Evolutionary conservation across 257 asterid genomes (phyloP).

Genomic region (Solanum pennellii): DNA sequence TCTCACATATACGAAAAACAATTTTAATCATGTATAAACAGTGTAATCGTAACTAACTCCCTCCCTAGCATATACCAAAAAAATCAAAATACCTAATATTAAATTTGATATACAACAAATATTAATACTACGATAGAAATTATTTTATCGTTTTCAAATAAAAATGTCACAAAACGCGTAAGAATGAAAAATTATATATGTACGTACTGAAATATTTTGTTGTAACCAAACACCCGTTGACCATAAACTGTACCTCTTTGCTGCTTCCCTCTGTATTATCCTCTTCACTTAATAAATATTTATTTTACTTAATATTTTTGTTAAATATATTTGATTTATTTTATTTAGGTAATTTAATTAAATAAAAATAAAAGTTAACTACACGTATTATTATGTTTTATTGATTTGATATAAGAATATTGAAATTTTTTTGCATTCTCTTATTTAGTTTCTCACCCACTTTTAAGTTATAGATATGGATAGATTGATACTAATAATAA

Average conservation of each 20-base stretch:
- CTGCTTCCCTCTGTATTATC: not conserved
- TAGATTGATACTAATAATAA: too few relatives aligned
- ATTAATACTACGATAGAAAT: not conserved
- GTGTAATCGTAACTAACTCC: not conserved
- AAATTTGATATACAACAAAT: too few relatives aligned
- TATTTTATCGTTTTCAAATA: not conserved
- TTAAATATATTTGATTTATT: not conserved
- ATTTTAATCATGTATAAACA: too few relatives aligned
- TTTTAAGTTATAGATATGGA: too few relatives aligned
- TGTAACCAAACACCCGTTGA: not conserved
- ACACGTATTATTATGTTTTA: too few relatives aligned
- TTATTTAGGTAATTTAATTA: not conserved
- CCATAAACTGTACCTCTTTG: not conserved
- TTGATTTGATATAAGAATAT: too few relatives aligned
- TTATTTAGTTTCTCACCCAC: too few relatives aligned
- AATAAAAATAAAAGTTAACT: not conserved
- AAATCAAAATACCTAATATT: too few relatives aligned
- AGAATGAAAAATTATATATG: not conserved
- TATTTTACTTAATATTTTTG: not conserved
- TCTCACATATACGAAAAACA: too few relatives aligned
- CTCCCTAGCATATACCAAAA: fast-evolving
- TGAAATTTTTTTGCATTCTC: too few relatives aligned
- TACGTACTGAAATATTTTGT: not conserved
- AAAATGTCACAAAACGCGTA: not conserved
- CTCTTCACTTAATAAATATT: not conserved